Base-by-base conservation (phyloP, 495 filamentous ascomycete species). In the Penicillium odoratum region DNA sequence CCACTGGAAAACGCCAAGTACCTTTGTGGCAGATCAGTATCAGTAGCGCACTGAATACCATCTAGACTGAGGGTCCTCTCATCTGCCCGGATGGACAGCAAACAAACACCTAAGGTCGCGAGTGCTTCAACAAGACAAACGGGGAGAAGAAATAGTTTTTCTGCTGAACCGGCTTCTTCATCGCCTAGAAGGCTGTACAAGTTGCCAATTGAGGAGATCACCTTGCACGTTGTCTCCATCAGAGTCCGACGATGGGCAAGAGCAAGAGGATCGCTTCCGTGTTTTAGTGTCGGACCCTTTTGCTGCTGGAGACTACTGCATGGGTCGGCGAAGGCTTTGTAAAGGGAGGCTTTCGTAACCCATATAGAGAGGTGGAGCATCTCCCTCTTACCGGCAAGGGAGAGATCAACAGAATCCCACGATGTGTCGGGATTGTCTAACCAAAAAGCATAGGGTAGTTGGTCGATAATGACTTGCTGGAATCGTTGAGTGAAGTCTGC, bases 401-500 rank as follows among this genome's bases (percentile, higher is more conserved):
- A 26, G 5, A 52, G 36, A 7, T 59, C 52, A 2, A 44, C 49
- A 2, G 45, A 31, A 29, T 65, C 62, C 62, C 59, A 62, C 13
- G 48, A 42, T 7, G 38, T 56, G 47, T 62, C 62, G 3, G 62
- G 59, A 11, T 40, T 59, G 0, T 62, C 53, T 11, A 65, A 31
- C 48, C 53, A 56, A 38, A 44, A 65, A 11, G 31, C 43, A 0
- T 59, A 59, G 7, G 55, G 62, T 0, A 65, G 33, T 33, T 54
- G 62, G 46, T 62, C 62, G 3, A 62, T 29, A 21, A 65, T 58
- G 2, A 62, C 52, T 33, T 57, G 51, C 44, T 65, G 56, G 53
- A 62, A 62, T 11, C 56, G 51, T 36, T 62, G 59, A 15, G 59
- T 50, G 29, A 65, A 65, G 4, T 62, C 59, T 4, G 59, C 56